Evolutionary conservation across 257 asterid species (phyloP).

Genomic region (Euphrasia confusa): DNA sequence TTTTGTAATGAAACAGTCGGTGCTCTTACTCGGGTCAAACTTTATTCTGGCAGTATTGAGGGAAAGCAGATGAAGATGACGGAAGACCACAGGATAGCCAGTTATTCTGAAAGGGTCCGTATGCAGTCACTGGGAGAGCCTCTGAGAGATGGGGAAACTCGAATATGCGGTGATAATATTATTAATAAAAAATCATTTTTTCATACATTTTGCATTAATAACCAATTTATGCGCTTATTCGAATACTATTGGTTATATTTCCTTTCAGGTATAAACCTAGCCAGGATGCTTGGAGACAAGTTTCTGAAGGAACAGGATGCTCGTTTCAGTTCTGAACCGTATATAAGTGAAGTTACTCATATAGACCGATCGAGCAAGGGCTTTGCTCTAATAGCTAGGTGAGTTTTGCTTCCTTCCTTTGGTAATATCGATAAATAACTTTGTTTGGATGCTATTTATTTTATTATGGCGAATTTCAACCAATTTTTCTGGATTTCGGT

Average conservation of each 20-base stretch:
- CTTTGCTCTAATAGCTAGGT: constrained; percentile 89
- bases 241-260: constrained; percentile 14
- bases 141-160: constrained; percentile 84
- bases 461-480: constrained; percentile 8
- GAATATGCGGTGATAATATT: constrained; percentile 68
- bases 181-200: constrained; percentile 6
- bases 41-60: constrained; percentile 51
- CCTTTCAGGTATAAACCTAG: constrained; percentile 77
- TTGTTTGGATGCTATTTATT: constrained; percentile 1
- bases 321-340: constrained; percentile 93
- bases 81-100: constrained; percentile 87
- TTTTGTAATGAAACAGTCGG: constrained; percentile 9
- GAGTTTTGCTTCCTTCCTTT: constrained; percentile 18
- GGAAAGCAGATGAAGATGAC: constrained; percentile 91
- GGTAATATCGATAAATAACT: not conserved
- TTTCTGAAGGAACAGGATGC: constrained; percentile 86
- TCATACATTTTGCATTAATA: constrained; percentile 7
- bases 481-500: no score
- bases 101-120: constrained; percentile 76
- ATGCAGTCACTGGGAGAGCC: constrained; percentile 74
- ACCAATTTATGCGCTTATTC: constrained; percentile 13
- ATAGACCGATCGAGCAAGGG: constrained; percentile 50
- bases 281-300: constrained; percentile 97
- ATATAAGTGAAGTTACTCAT: constrained; percentile 56
- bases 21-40: constrained; percentile 10